Evolutionary conservation across 371 early-diverging fungal species (phyloP).

Genomic region (Mortierella sp.): DNA sequence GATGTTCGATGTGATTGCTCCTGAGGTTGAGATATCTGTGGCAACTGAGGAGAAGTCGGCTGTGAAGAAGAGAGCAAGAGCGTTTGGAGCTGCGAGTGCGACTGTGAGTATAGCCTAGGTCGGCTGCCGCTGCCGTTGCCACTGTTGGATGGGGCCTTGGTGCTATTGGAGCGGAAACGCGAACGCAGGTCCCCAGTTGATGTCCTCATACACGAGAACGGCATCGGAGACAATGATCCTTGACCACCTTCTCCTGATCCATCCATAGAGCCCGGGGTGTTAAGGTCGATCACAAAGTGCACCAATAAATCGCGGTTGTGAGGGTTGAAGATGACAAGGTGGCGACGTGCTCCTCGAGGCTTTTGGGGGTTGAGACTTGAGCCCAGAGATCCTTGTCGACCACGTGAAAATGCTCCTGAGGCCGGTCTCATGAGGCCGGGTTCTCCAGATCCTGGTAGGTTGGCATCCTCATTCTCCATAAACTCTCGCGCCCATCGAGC

Average conservation of each 20-base stretch:
- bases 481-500: conserved; percentile 47
- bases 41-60: conserved; percentile 10
- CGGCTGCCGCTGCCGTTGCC: too few relatives aligned
- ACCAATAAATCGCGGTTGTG: conserved; percentile 52
- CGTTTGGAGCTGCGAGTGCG: conserved; percentile 41
- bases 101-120: conserved; percentile 20
- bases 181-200: conserved; percentile 28
- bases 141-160: neutral
- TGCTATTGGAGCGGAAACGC: neutral
- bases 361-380: conserved; percentile 1
- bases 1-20: conserved; percentile 25
- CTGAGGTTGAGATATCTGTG: conserved; percentile 10
- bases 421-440: conserved; percentile 26
- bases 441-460: conserved; percentile 18
- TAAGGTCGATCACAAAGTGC: conserved; percentile 52
- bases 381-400: conserved; percentile 21
- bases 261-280: conserved; percentile 2
- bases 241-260: neutral
- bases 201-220: conserved; percentile 1
- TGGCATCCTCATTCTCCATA: conserved; percentile 45
- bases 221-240: neutral
- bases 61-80: conserved; percentile 28
- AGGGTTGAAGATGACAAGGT: conserved; percentile 57
- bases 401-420: neutral
- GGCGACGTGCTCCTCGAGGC: conserved; percentile 30